These are phyloP conservation scores for Parachaetomium inaequale DNA, from an alignment of 495 filamentous ascomycete species.

Conservation along the genomic window DNA sequence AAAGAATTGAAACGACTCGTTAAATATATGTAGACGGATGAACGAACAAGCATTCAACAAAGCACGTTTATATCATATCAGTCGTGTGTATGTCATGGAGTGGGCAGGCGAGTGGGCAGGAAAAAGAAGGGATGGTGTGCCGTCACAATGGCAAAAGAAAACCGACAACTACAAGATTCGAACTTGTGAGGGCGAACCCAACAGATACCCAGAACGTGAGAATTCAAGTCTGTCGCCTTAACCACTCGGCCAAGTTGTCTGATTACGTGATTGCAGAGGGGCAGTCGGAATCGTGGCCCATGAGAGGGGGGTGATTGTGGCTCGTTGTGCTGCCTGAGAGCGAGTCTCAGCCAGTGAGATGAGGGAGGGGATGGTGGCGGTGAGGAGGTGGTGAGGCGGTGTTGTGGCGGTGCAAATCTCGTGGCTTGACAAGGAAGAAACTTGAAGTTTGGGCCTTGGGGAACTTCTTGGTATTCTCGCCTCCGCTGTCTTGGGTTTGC, in stretches of 20 bases:
- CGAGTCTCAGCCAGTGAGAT: no score
- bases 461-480: not conserved
- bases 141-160: slow-evolving; percentile 2
- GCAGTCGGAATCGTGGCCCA: not conserved
- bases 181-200: slow-evolving; percentile 33
- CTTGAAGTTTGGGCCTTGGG: not conserved
- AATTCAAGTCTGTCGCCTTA: slow-evolving; percentile 35
- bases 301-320: not conserved
- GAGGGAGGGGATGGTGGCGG: not conserved
- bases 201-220: slow-evolving; percentile 25
- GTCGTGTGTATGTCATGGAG: no score
- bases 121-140: not conserved
- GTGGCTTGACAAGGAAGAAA: not conserved
- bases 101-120: not conserved
- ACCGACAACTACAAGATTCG: slow-evolving; percentile 29
- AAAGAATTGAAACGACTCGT: no score
- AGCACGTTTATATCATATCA: no score
- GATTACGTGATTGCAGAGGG: slow-evolving; percentile 10
- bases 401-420: not conserved
- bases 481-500: not conserved
- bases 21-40: no score
- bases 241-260: slow-evolving; percentile 32
- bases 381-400: not conserved
- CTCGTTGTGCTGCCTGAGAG: not conserved
- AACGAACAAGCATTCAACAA: no score